Conservation (phyloP, 169 alveolate genomes). For the Cryptosporidium viatorum region DNA sequence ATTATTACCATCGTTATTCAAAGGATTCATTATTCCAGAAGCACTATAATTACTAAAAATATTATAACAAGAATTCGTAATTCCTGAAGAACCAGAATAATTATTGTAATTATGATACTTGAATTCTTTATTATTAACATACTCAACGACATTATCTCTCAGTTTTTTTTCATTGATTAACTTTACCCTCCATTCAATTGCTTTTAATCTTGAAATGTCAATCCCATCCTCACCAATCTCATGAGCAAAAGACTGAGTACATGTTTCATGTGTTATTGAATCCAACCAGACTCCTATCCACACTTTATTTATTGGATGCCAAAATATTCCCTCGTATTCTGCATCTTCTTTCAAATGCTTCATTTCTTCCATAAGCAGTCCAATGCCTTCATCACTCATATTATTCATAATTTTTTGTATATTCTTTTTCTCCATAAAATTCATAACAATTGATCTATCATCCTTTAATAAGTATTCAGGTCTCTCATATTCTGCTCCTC, state of each 20-base stretch:
- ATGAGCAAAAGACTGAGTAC: constrained; percentile 63
- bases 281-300: constrained; percentile 75
- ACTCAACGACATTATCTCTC: constrained; percentile 66
- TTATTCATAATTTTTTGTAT: constrained; percentile 20
- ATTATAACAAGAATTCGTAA: not conserved
- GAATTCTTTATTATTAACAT: constrained; percentile 57
- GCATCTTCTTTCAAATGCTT: constrained; percentile 55
- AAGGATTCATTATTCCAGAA: constrained; percentile 3
- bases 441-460: not conserved
- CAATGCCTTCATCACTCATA: constrained; percentile 45
- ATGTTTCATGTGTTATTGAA: constrained; percentile 65
- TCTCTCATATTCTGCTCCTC: not conserved
- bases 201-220: constrained; percentile 66
- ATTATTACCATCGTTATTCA: not conserved
- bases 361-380: constrained; percentile 65
- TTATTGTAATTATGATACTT: not conserved
- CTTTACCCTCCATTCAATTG: constrained; percentile 59
- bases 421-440: constrained; percentile 18
- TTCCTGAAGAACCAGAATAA: not conserved
- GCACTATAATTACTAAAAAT: not conserved
- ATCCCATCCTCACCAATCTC: constrained; percentile 59
- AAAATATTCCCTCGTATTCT: constrained; percentile 68
- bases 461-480: constrained; percentile 1
- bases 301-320: constrained; percentile 71
- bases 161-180: constrained; percentile 49